Base-by-base conservation (phyloP, 2,329 filamentous ascomycete genomes). In the Exophiala viscosa region DNA sequence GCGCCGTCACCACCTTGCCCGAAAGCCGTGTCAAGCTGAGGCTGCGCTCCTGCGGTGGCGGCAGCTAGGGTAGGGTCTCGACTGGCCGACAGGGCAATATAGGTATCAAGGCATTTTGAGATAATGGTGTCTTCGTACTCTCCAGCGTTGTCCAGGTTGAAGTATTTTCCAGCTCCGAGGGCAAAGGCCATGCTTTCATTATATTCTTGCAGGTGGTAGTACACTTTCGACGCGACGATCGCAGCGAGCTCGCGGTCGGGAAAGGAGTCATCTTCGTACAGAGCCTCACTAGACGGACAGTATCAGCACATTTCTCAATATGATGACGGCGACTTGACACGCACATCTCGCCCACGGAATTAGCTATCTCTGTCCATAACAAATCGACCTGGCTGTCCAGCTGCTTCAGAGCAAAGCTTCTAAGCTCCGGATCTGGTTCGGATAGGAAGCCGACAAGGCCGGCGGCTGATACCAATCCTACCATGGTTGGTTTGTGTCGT, bases 61-160 rank as follows among this genome's bases (percentile, higher is more conserved):
- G 76, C 69, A 34, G 73, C 72, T 48, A 75, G 65, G 60, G 80
- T 68, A 57, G 77, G 72, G 74, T 78, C 77, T 69, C 78, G 75
- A 68, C 81, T 75, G 54, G 82, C 82, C 45, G 83, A 86, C 47
- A 91, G 80, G 54, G 89, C 85, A 66, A 99, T 96, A 75, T 96
- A 99, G 61, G 95, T 95, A 72, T 99, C 93, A 66, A 99, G 84
- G 68, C 93, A 99, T 80, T 95, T 96, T 55, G 92, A 92, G 70
- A 97, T 91, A 74, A 99, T 97, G 52, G 93, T 99, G 76, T 99
- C 91, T 73, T 99, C 93, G 67, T 96, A 99, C 76, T 99, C 93
- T 72, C 90, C 88, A 47, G 88, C 86, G 49, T 86, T 81, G 66
- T 96, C 88, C 61, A 97, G 82, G 75, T 95, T 89, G 79, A 99